Evolutionary conservation across 1,284 basidiomycete genomes (phyloP), one percentile per base, ranked within the genome.

Genomic region (Schizopora paradoxa): DNA sequence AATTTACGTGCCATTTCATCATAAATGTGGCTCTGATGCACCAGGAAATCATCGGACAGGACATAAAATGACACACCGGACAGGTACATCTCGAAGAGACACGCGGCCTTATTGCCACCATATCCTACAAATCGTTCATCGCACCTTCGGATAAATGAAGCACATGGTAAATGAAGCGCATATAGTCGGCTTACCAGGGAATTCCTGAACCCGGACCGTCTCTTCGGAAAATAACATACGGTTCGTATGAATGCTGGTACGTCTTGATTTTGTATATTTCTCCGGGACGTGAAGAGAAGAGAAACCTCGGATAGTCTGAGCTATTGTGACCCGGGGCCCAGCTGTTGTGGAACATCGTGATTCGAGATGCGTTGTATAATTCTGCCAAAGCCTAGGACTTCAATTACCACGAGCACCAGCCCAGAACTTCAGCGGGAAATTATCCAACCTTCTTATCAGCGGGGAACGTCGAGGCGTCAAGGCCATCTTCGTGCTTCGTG

Each of bases 81-180:
- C 25, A 82, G 61, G 59, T 79, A 79, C 63, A 83, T 73, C 56
- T 79, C 79, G 57, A 76, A 82, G 18, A 82, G 60, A 55, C 81
- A 82, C 6, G 77, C 78, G 1, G 79, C 80, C 57, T 81, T 82
- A 64, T 82, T 82, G 23, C 70, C 78, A 13, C 89, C 89, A 60
- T 91, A 91, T 1, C 89, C 89, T 38, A 89, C 74, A 57, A 92
- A 92, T n/a, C 88, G 76, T 58, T 91, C 89, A 57, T 91, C 88
- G 57, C 88, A 91, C 86, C 77, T 79, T 45, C 41, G 28, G 33
- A 31, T 26, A 22, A 18, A 26, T 22, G 28, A 22, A 26, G 25
- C 26, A 37, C 11, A 18, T 25, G 5, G 7, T 11, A 41, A 43
- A 39, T 7, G 22, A 47, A 39, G 35, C 39, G n/a, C n/a, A n/a